phyloP scores from a whole-genome alignment of 345 rosid genomes.

The Iberis pinnata region DNA sequence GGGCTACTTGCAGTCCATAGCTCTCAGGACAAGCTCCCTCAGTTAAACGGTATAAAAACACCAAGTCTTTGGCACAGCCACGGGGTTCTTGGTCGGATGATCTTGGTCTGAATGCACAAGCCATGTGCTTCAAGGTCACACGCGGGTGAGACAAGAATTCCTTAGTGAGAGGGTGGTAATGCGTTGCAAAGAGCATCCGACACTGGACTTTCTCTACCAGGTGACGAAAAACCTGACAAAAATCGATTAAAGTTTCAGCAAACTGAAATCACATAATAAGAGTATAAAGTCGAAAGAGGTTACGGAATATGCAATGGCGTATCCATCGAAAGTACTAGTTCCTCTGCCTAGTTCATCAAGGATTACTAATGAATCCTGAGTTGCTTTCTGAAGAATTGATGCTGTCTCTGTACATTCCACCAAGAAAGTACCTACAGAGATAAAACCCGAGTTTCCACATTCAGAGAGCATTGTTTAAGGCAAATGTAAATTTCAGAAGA shows the following conservation, averaged over 20 bases:
- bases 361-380: constrained; percentile 81
- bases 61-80: constrained; percentile 43
- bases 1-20: constrained; percentile 81
- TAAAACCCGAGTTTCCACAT: not conserved
- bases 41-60: constrained; percentile 68
- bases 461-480: constrained; percentile 1
- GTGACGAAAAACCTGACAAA: constrained; percentile 71
- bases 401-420: constrained; percentile 96
- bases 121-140: constrained; percentile 82
- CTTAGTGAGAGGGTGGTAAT: constrained; percentile 88
- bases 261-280: not conserved
- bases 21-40: constrained; percentile 90
- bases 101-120: constrained; percentile 51
- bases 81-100: constrained; percentile 27
- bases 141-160: constrained; percentile 87
- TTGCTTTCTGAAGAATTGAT: constrained; percentile 87
- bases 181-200: constrained; percentile 83
- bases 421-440: constrained; percentile 68
- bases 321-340: constrained; percentile 95
- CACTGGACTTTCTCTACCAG: constrained; percentile 86
- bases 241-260: not conserved
- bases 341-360: constrained; percentile 97
- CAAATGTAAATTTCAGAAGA: too few species aligned
- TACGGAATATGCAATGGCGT: constrained; percentile 92
- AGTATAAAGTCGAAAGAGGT: constrained; percentile 12